These are phyloP conservation scores for Rhamnella rubrinervis DNA, from an alignment of 331 rosid genomes.

Conservation along the genomic window DNA sequence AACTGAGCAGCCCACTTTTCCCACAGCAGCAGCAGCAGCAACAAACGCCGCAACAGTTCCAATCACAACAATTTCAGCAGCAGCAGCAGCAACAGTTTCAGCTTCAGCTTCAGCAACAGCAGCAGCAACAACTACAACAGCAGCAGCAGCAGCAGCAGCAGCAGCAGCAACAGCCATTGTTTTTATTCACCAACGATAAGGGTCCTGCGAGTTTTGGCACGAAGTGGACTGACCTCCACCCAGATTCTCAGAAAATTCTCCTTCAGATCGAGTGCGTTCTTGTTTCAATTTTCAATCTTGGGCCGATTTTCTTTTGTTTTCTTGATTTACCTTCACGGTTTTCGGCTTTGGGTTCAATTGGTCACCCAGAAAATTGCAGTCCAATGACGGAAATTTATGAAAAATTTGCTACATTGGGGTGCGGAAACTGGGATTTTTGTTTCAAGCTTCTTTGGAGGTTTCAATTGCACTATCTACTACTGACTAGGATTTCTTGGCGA, in stretches of 20 bases:
- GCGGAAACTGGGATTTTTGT: neutral
- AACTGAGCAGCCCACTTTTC: slow-evolving; percentile 23
- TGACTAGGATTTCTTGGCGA: no score
- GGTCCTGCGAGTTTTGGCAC: slow-evolving; percentile 78
- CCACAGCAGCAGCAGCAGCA: slow-evolving; percentile 41
- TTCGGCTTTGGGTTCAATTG: slow-evolving; percentile 3
- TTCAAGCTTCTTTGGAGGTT: neutral
- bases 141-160: slow-evolving; percentile 45
- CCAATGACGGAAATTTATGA: neutral
- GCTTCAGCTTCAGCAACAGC: slow-evolving; percentile 54
- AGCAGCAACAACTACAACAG: slow-evolving; percentile 26
- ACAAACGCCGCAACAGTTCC: slow-evolving; percentile 30
- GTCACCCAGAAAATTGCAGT: neutral
- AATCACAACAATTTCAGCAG: slow-evolving; percentile 34
- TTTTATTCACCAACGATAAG: slow-evolving; percentile 69
- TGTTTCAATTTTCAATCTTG: neutral
- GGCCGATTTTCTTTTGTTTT: neutral
- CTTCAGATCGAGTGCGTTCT: slow-evolving; percentile 77
- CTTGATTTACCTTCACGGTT: neutral
- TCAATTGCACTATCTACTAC: neutral
- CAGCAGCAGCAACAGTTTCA: slow-evolving; percentile 33
- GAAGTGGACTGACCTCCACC: slow-evolving; percentile 95
- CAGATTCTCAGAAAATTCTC: slow-evolving; percentile 87
- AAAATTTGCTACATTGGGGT: neutral
- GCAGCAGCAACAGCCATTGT: slow-evolving; percentile 52